These are phyloP conservation scores for Trichocladium uniseriatum DNA, from an alignment of 495 filamentous ascomycete species.

Conservation along the genomic window DNA sequence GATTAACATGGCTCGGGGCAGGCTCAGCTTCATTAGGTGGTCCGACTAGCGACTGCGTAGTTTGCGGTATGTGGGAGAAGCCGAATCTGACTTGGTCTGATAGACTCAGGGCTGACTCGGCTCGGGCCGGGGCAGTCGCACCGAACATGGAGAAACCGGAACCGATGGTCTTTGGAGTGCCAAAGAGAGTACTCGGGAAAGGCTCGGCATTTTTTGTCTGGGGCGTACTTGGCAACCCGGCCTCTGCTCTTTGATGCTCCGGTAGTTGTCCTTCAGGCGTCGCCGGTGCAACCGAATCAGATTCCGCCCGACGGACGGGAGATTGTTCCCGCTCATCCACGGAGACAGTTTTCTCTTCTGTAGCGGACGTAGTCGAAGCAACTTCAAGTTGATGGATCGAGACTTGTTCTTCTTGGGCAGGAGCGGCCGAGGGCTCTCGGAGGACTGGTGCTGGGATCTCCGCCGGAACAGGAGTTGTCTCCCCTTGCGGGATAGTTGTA, in stretches of 20 bases:
- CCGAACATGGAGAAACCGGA: constrained; percentile 21
- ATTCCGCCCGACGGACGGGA: too few species aligned
- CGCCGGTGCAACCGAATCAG: too few species aligned
- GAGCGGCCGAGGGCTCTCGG: background rate
- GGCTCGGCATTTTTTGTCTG: background rate
- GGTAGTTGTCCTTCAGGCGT: too few species aligned
- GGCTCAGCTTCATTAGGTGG: background rate
- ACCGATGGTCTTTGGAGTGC: constrained; percentile 3
- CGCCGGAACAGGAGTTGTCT: background rate
- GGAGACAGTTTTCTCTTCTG: background rate
- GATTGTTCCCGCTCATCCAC: background rate
- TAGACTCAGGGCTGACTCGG: constrained; percentile 12
- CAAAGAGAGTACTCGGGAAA: constrained; percentile 8
- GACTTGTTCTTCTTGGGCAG: background rate
- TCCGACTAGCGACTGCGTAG: background rate
- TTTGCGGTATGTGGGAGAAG: constrained; percentile 24
- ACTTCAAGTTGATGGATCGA: background rate
- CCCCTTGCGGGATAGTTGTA: background rate
- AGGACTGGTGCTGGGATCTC: background rate
- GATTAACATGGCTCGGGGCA: background rate
- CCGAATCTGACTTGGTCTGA: constrained; percentile 28
- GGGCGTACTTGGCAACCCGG: background rate
- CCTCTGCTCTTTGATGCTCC: background rate
- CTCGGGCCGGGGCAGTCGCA: constrained; percentile 5
- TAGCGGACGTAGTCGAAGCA: background rate